Base-by-base conservation (phyloP, 768 basidiomycete genomes). In the Serendipita indica region DNA sequence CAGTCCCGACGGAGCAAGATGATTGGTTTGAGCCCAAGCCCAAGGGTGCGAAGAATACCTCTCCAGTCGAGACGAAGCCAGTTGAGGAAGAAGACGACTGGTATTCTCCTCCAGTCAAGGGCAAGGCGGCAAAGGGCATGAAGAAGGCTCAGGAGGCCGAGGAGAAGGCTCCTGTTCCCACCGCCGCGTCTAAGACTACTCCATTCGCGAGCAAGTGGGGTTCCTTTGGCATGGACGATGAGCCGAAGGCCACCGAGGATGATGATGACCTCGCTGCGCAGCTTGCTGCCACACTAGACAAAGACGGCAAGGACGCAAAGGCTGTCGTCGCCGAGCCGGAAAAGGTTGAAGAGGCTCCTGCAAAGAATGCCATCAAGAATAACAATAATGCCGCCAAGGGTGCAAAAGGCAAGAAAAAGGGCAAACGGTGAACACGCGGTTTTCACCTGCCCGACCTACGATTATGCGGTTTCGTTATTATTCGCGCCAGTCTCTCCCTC, bases 351-450 rank as follows among this genome's bases (percentile, higher is more conserved):
- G 32, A 54, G 22, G 49, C 20, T 18, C 20, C 49, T 22, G 49
- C 20, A 28, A 54, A 54, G 49, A 25, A 25, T 25, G 49, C 35
- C n/a, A n/a, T 33, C 30, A 54, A 54, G 32, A 28, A 10, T 28
- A 54, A 54, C 49, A 32, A 25, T 20, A 46, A 54, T n/a, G 12
- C 49, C 20, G 32, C 20, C 3, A 10, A 32, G 32, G 7, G 7
- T 28, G 49, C 49, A 25, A 54, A 54, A 27, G n/a, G n/a, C n/a
- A 54, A 54, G 49, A 54, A 54, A 54, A 54, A 54, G 49, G 22
- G 22, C 49, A 54, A 54, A 28, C 20, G 30, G 30, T 54, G 2
- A 54, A 37, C 35, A 43, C 41, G 41, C 41, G 6, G 41, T n/a
- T n/a, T n/a, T n/a, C n/a, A n/a, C n/a, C n/a, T n/a, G n/a, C n/a